Conservation (phyloP, 768 basidiomycete species). For the Plicaturopsis crispa region DNA sequence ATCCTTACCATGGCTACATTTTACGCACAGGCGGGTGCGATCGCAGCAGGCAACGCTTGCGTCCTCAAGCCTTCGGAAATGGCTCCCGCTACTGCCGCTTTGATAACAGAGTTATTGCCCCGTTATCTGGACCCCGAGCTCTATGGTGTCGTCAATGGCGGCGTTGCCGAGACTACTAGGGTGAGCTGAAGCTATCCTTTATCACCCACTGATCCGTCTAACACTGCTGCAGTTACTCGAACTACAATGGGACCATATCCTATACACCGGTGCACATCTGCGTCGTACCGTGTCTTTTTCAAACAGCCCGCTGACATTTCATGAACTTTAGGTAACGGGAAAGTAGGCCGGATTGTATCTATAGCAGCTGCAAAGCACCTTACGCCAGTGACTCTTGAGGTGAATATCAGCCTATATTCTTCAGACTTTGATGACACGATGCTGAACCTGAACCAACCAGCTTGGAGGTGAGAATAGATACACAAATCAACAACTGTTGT, state of each 20-base stretch:
- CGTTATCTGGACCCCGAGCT: conserved; percentile 69
- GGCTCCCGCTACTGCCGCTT: conserved; percentile 41
- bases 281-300: neutral
- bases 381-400: conserved; percentile 59
- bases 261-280: conserved; percentile 7
- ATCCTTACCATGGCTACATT: too few species aligned
- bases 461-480: too few species aligned
- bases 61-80: conserved; percentile 75
- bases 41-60: conserved; percentile 71
- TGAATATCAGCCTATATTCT: conserved; percentile 13
- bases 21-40: conserved; percentile 47
- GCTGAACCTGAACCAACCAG: too few species aligned
- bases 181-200: conserved; percentile 14
- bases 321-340: too few species aligned
- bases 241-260: conserved; percentile 61
- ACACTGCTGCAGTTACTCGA: conserved; percentile 48
- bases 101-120: conserved; percentile 61
- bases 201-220: conserved; percentile 1
- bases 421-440: too few species aligned
- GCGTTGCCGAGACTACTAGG: conserved; percentile 54
- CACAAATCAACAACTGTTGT: too few species aligned
- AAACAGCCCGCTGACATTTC: too few species aligned
- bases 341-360: conserved; percentile 57
- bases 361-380: conserved; percentile 71
- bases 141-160: conserved; percentile 65